These are phyloP conservation scores for Vitis cinerea DNA, from an alignment of 164 flowering plant species.

Conservation along the genomic window DNA sequence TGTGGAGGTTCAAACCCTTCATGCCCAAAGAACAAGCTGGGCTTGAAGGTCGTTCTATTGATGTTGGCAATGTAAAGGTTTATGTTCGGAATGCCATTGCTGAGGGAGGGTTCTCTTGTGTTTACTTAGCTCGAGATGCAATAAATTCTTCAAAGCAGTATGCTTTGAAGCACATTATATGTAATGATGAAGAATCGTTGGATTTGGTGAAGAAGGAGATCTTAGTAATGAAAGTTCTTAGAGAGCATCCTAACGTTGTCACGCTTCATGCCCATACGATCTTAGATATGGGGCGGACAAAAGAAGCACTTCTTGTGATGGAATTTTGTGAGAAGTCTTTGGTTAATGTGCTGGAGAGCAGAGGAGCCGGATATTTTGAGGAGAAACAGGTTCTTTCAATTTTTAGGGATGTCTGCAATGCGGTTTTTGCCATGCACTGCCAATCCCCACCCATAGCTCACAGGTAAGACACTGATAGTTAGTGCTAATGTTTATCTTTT, in stretches of 20 bases:
- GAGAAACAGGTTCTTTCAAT: constrained; percentile 76
- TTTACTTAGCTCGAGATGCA: constrained; percentile 82
- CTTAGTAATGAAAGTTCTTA: constrained; percentile 79
- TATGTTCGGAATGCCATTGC: constrained; percentile 80
- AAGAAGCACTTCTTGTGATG: constrained; percentile 91
- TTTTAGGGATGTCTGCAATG: constrained; percentile 95
- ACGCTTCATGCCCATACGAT: constrained; percentile 62
- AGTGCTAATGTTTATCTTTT: background rate
- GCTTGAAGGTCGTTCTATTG: constrained; percentile 85
- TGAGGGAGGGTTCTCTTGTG: constrained; percentile 97
- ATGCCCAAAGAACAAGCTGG: constrained; percentile 77
- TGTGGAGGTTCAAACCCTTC: constrained; percentile 97
- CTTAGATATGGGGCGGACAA: constrained; percentile 88
- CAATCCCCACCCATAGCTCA: constrained; percentile 95
- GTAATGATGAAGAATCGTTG: constrained; percentile 81
- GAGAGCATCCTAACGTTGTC: constrained; percentile 92
- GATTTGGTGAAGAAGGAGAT: constrained; percentile 85
- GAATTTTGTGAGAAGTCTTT: constrained; percentile 94
- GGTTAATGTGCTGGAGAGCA: constrained; percentile 83
- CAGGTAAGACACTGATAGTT: constrained; percentile 40
- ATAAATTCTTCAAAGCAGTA: constrained; percentile 68
- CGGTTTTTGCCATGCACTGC: constrained; percentile 96
- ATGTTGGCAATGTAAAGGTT: constrained; percentile 76
- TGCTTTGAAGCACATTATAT: constrained; percentile 93
- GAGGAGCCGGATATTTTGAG: constrained; percentile 89